phyloP scores from a whole-genome alignment of 306 rosid species.

The Castanopsis chinensis region DNA sequence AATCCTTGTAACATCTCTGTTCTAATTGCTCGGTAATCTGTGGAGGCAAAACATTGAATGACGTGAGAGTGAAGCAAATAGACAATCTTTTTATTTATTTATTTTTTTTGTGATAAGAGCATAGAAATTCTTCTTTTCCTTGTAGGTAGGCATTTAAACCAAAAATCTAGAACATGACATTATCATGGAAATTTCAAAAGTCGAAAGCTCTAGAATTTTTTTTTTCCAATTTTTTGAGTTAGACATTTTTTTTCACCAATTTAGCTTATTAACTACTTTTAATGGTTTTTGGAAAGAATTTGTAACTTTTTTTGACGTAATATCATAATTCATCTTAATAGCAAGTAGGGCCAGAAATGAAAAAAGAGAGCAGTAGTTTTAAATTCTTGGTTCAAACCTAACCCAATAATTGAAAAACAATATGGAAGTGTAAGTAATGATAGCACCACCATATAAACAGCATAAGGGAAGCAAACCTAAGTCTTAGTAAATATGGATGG shows the following conservation, averaged over 20 bases:
- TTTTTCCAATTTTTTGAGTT: not conserved
- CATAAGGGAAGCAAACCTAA: not conserved
- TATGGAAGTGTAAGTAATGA: not conserved
- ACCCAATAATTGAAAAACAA: not conserved
- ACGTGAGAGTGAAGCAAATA: slow-evolving; percentile 19
- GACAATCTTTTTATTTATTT: not conserved
- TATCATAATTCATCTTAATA: not conserved
- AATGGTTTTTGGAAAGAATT: not conserved
- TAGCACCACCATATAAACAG: not conserved
- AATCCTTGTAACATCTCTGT: slow-evolving; percentile 83
- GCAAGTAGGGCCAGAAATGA: not conserved
- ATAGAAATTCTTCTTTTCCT: not conserved
- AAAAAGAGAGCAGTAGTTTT: not conserved
- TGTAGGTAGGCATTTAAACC: not conserved
- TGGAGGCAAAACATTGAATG: slow-evolving; percentile 26
- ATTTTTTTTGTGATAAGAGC: no score
- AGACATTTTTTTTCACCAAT: not conserved
- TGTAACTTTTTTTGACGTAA: not conserved
- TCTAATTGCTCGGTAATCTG: slow-evolving; percentile 80
- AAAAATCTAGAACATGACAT: not conserved
- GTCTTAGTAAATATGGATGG: not conserved
- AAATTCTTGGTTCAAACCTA: not conserved
- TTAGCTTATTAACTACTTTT: not conserved
- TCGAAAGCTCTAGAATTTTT: not conserved
- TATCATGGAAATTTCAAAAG: not conserved